Conservation (phyloP, 176 grass and related monocot genomes). For the Eragrostis curvula region DNA sequence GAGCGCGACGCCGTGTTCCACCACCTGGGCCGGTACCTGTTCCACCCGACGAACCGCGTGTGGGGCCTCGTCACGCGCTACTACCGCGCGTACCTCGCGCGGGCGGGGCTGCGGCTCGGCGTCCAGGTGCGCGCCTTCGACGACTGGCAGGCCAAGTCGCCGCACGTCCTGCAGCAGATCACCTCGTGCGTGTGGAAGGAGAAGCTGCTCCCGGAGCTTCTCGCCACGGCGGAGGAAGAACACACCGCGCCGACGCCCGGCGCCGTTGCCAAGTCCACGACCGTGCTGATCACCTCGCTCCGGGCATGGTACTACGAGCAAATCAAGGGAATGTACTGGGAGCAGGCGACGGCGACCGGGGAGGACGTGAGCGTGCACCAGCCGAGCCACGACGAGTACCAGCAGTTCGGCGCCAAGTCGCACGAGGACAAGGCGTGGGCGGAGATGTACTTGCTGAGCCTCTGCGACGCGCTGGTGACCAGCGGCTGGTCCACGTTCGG, state of each 20-base stretch:
- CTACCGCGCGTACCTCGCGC: conserved; percentile 49
- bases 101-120: conserved; percentile 43
- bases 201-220: conserved; percentile 46
- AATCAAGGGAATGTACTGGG: conserved; percentile 49
- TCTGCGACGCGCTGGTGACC: conserved; percentile 46
- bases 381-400: conserved; percentile 53
- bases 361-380: conserved; percentile 52
- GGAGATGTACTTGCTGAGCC: conserved; percentile 54
- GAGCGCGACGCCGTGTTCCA: conserved; percentile 65
- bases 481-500: conserved; percentile 51
- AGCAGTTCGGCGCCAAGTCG: conserved; percentile 24
- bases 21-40: conserved; percentile 58
- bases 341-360: conserved; percentile 32
- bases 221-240: neutral
- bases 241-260: neutral
- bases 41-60: conserved; percentile 63
- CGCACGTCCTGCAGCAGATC: conserved; percentile 41
- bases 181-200: conserved; percentile 41
- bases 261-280: neutral
- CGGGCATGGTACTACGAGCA: conserved; percentile 32
- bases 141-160: neutral
- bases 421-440: conserved; percentile 50
- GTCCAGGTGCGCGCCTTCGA: conserved; percentile 58
- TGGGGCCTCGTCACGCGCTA: conserved; percentile 69
- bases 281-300: conserved; percentile 43